Evolutionary conservation across 2,329 filamentous ascomycete species (phyloP).

Genomic region (Pseudogymnoascus sp.): DNA sequence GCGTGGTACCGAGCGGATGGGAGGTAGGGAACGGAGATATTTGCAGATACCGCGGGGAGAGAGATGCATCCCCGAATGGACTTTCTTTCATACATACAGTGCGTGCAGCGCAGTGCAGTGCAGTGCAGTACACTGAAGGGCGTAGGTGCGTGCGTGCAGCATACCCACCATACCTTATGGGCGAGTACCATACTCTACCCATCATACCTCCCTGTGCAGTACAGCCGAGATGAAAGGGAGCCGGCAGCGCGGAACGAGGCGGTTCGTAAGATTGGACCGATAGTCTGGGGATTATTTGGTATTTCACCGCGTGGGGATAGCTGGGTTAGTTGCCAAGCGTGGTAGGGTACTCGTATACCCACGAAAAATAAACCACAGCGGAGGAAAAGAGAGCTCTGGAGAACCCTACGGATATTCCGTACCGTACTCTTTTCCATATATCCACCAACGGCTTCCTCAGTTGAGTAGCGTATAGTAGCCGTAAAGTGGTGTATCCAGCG

Average conservation of each 20-base stretch:
- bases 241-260: background rate
- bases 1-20: background rate
- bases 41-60: background rate
- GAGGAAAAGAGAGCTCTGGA: background rate
- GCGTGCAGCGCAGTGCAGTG: background rate
- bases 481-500: background rate
- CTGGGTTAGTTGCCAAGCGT: background rate
- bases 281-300: background rate
- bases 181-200: background rate
- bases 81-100: background rate
- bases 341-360: background rate
- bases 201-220: background rate
- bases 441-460: background rate
- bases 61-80: background rate
- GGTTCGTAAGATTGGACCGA: background rate
- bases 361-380: background rate
- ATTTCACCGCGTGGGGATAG: background rate
- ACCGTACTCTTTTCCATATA: background rate
- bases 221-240: slow-evolving; percentile 1
- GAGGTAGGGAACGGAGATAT: background rate
- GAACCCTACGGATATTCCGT: background rate
- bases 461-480: background rate
- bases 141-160: too few species aligned
- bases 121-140: too few species aligned
- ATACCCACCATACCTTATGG: background rate